phyloP scores from a whole-genome alignment of 139 green algal genomes.

The Picochlorum sp. region DNA sequence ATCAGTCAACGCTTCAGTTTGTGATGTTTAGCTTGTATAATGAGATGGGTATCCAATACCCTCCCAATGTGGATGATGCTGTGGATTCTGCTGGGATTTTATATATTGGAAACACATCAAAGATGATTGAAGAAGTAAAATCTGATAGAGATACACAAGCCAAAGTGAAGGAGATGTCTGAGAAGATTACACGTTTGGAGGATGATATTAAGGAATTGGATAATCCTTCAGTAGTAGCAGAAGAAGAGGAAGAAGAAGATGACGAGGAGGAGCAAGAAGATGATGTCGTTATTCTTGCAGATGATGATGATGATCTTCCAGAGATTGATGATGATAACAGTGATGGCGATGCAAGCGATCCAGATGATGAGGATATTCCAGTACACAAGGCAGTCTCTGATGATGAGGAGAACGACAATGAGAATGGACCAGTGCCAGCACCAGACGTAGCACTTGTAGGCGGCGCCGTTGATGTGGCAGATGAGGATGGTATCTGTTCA shows the following conservation, averaged over 20 bases:
- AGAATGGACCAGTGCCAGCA: not conserved
- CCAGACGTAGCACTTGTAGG: slow-evolving; percentile 24
- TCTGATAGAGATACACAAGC: not conserved
- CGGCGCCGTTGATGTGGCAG: slow-evolving; percentile 46
- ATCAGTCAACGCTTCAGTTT: slow-evolving; percentile 69
- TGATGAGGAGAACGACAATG: not conserved
- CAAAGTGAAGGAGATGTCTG: slow-evolving; percentile 15
- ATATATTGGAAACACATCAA: slow-evolving; percentile 51
- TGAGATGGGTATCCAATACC: slow-evolving; percentile 74
- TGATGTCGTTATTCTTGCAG: not conserved
- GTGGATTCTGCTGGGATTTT: slow-evolving; percentile 66
- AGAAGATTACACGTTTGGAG: slow-evolving; percentile 20
- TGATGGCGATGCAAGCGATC: slow-evolving; percentile 12
- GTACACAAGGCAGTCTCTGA: slow-evolving; percentile 11
- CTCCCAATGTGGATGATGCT: slow-evolving; percentile 65
- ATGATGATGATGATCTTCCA: slow-evolving; percentile 1
- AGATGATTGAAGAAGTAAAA: not conserved
- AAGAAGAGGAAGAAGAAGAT: not conserved
- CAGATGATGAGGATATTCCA: slow-evolving; percentile 7
- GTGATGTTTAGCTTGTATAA: slow-evolving; percentile 98
- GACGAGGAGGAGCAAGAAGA: not conserved
- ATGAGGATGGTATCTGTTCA: slow-evolving; percentile 50
- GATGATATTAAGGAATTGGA: slow-evolving; percentile 14
- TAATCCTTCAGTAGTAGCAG: not conserved
- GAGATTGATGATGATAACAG: slow-evolving; percentile 18